Percentiles rank a stretch among this genome's conserved stretches.
These are phyloP conservation scores for Paspalum notatum DNA, from an alignment of 176 grass and related monocot genomes.

Conservation along the genomic window DNA sequence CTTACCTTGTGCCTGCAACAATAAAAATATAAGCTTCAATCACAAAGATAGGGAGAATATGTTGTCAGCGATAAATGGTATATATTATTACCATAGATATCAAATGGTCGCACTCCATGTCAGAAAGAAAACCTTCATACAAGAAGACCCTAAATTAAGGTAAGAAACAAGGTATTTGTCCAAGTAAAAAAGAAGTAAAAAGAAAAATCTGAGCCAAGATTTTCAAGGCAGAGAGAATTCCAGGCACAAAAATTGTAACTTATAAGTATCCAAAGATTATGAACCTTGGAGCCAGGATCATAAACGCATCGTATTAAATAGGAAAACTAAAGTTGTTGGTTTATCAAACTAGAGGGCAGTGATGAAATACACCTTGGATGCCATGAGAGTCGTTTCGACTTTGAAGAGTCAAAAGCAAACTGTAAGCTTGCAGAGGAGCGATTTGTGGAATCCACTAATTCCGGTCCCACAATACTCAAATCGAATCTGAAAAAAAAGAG, in stretches of 20 bases:
- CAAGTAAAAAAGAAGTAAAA: slow-evolving; percentile 43
- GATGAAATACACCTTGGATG: slow-evolving; percentile 63
- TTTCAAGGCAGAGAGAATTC: background rate
- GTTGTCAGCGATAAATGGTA: slow-evolving; percentile 24
- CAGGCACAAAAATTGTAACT: slow-evolving; percentile 7
- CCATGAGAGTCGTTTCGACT: slow-evolving; percentile 70
- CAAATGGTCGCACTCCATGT: slow-evolving; percentile 72
- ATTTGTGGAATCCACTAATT: slow-evolving; percentile 1
- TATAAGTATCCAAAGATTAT: background rate
- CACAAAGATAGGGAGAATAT: slow-evolving; percentile 12
- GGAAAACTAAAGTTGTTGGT: background rate
- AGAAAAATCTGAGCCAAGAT: background rate
- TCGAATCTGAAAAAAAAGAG: slow-evolving; percentile 34
- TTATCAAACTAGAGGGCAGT: background rate
- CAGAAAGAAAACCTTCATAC: slow-evolving; percentile 90
- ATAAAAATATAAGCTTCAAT: slow-evolving; percentile 35
- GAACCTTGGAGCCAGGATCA: slow-evolving; percentile 2
- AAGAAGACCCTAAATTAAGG: slow-evolving; percentile 89
- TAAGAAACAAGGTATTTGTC: slow-evolving; percentile 52
- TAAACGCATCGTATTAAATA: slow-evolving; percentile 9
- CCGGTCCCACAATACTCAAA: slow-evolving; percentile 13
- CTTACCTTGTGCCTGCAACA: slow-evolving; percentile 55
- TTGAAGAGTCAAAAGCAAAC: slow-evolving; percentile 66
- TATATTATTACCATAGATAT: slow-evolving; percentile 82
- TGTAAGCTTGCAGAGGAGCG: slow-evolving; percentile 21